Evolutionary conservation across 345 rosid genomes (phyloP).

Genomic region (Adansonia digitata): DNA sequence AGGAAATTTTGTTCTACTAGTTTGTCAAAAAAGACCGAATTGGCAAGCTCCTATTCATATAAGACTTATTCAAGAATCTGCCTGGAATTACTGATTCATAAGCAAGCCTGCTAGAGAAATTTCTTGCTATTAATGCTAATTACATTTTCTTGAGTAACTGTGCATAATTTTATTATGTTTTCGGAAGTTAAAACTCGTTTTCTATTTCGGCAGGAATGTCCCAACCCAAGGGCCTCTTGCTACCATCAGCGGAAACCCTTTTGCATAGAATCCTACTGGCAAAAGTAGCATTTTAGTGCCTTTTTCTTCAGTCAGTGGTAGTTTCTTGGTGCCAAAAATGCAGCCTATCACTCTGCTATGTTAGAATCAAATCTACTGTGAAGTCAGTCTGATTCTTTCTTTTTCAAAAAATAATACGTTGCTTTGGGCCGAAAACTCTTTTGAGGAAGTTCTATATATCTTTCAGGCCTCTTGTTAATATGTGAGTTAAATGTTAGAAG

Average conservation of each 20-base stretch:
- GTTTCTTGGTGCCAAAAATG: not conserved
- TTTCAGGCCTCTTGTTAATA: not conserved
- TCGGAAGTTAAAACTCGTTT: not conserved
- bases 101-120: not conserved
- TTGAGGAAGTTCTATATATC: too few relatives aligned
- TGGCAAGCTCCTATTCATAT: not conserved
- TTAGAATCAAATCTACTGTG: not conserved
- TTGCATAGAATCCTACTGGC: constrained; percentile 40
- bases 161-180: not conserved
- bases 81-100: not conserved
- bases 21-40: not conserved
- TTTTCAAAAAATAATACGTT: not conserved
- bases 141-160: too few relatives aligned
- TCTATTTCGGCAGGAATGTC: constrained; percentile 40
- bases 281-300: constrained; percentile 7
- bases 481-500: not conserved
- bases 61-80: not conserved
- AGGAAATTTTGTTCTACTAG: not conserved
- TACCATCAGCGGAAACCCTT: constrained; percentile 80
- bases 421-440: not conserved
- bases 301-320: not conserved
- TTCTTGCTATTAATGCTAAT: not conserved
- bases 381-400: not conserved
- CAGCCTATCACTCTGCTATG: not conserved
- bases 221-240: constrained; percentile 74